Evolutionary conservation across 1,284 basidiomycete species (phyloP).

Genomic region (Mycena citricolor): DNA sequence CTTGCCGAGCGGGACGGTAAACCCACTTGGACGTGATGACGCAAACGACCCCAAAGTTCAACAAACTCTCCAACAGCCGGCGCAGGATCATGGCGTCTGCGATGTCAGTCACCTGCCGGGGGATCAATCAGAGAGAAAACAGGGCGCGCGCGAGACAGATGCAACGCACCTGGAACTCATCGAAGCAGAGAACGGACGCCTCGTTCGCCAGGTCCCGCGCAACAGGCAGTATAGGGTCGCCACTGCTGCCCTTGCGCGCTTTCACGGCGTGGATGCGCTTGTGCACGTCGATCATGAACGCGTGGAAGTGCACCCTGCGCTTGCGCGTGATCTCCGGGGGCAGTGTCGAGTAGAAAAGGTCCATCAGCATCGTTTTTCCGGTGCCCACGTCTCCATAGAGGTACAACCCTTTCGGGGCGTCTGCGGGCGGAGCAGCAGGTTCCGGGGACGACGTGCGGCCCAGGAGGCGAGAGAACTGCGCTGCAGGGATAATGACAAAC

Average conservation of each 20-base stretch:
- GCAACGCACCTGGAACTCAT: constrained; percentile 89
- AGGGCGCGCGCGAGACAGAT: neutral
- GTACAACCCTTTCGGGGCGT: constrained; percentile 87
- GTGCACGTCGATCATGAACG: constrained; percentile 99
- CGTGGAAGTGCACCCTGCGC: constrained; percentile 93
- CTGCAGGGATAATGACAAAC: constrained; percentile 21
- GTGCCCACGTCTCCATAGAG: constrained; percentile 98
- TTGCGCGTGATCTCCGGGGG: constrained; percentile 75
- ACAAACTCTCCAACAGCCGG: constrained; percentile 81
- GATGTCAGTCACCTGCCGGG: constrained; percentile 87
- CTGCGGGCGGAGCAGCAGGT: constrained; percentile 43
- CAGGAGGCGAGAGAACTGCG: constrained; percentile 68
- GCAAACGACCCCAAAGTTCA: constrained; percentile 88
- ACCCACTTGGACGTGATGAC: constrained; percentile 95
- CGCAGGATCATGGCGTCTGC: constrained; percentile 98
- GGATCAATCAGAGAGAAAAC: constrained; percentile 2
- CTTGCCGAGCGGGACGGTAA: too few species aligned
- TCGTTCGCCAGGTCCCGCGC: constrained; percentile 87
- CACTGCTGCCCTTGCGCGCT: constrained; percentile 58
- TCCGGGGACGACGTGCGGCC: constrained; percentile 39
- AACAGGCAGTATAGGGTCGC: constrained; percentile 87
- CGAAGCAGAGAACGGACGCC: constrained; percentile 89
- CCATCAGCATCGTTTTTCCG: constrained; percentile 99
- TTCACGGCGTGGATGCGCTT: constrained; percentile 87
- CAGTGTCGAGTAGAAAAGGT: constrained; percentile 91